Evolutionary conservation across 495 filamentous ascomycete species (phyloP).

Genomic region (Schizothecium vesticola): DNA sequence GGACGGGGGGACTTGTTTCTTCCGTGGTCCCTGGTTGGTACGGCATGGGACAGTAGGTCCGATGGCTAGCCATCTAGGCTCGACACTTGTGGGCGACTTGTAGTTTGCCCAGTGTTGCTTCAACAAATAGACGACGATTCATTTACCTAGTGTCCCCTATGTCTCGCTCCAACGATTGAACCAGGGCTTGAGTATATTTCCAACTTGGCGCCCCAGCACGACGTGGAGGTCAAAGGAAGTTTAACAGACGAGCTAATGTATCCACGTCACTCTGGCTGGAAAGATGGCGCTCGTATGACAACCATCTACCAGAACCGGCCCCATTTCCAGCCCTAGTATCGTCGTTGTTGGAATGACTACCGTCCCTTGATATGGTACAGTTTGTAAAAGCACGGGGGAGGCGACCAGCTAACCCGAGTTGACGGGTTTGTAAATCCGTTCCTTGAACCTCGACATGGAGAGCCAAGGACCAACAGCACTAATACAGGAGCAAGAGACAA

Average conservation of each 20-base stretch:
- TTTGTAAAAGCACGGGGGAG: too few species aligned
- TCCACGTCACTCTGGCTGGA: not conserved
- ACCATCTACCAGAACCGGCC: not conserved
- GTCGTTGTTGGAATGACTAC: too few species aligned
- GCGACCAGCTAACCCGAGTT: too few species aligned
- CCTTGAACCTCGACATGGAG: not conserved
- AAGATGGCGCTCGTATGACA: not conserved
- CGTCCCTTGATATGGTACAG: too few species aligned
- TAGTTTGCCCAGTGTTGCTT: slow-evolving; percentile 2
- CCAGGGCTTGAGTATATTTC: not conserved
- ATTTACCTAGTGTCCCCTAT: not conserved
- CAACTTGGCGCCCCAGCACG: not conserved
- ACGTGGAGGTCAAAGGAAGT: too few species aligned
- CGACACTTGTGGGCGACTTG: not conserved
- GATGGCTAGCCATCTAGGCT: not conserved
- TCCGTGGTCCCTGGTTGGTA: not conserved
- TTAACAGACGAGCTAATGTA: not conserved
- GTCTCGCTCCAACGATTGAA: not conserved
- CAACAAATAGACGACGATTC: not conserved
- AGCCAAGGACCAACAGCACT: not conserved
- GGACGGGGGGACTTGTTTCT: not conserved
- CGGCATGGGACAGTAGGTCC: not conserved
- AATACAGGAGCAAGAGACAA: not conserved
- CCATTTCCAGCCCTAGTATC: too few species aligned
- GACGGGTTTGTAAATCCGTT: too few species aligned